phyloP scores from a whole-genome alignment of 306 rosid species.

The Rubus parviflorus region DNA sequence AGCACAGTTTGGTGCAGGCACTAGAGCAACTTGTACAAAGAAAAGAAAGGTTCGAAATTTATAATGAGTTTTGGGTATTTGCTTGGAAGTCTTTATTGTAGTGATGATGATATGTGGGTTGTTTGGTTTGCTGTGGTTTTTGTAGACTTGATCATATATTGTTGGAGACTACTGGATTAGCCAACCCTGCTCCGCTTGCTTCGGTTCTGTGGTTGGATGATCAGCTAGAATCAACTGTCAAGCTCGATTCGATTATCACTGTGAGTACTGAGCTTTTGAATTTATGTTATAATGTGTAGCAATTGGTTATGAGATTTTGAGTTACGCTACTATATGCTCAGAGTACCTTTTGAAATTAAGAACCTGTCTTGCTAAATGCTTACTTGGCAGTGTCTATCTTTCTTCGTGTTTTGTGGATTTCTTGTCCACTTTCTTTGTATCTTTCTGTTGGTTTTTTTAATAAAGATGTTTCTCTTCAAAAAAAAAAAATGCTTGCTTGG shows the following conservation, averaged over 20 bases:
- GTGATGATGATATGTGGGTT: background rate
- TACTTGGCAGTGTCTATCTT: too few species aligned
- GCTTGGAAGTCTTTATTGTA: background rate
- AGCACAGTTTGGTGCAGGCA: constrained; percentile 94
- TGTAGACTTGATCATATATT: constrained; percentile 87
- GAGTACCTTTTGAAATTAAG: background rate
- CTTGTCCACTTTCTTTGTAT: too few species aligned
- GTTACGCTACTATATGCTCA: background rate
- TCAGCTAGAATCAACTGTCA: constrained; percentile 78
- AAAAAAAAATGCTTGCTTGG: background rate
- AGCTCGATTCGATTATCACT: constrained; percentile 88
- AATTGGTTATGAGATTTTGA: background rate
- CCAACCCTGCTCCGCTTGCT: constrained; percentile 98
- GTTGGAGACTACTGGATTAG: constrained; percentile 95
- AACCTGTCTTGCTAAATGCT: constrained; percentile 2
- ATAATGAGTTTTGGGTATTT: background rate
- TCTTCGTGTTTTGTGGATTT: too few species aligned
- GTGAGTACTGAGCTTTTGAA: constrained; percentile 44
- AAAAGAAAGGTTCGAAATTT: constrained; percentile 65
- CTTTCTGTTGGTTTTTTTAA: too few species aligned
- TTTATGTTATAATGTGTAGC: background rate
- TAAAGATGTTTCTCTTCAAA: too few species aligned
- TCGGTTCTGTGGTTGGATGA: constrained; percentile 97
- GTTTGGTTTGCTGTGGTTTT: constrained; percentile 11
- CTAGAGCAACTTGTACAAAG: constrained; percentile 88